Conservation (phyloP, 305 asterid genomes). For the Solanum hybrid region DNA sequence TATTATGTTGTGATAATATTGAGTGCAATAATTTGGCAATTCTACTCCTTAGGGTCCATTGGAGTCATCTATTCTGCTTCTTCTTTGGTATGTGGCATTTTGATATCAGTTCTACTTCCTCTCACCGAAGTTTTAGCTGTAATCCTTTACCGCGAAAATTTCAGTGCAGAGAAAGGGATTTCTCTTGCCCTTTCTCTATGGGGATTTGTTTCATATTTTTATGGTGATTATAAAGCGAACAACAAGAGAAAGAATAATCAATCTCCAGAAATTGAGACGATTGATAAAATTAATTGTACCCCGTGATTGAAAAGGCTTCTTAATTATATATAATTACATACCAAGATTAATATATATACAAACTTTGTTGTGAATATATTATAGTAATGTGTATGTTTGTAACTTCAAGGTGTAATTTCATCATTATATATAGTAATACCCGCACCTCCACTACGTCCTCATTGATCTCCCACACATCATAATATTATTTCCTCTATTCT, state of each 20-base stretch:
- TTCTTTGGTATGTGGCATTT: background rate
- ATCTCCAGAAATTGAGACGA: background rate
- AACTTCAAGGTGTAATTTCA: too few species aligned
- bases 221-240: background rate
- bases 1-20: background rate
- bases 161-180: background rate
- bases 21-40: background rate
- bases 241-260: background rate
- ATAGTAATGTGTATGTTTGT: too few species aligned
- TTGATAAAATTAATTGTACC: background rate
- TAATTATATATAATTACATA: background rate
- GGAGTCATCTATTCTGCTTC: background rate
- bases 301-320: background rate
- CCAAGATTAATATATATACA: background rate
- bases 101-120: background rate
- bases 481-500: too few species aligned
- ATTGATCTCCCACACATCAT: too few species aligned
- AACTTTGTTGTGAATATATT: too few species aligned
- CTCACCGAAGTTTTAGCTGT: background rate
- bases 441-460: too few species aligned
- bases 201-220: background rate
- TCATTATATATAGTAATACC: too few species aligned
- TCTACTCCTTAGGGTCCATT: background rate
- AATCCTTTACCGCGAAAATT: background rate
- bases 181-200: background rate